Conservation (phyloP, 2,329 filamentous ascomycete species). For the Aspergillus cejpii region DNA sequence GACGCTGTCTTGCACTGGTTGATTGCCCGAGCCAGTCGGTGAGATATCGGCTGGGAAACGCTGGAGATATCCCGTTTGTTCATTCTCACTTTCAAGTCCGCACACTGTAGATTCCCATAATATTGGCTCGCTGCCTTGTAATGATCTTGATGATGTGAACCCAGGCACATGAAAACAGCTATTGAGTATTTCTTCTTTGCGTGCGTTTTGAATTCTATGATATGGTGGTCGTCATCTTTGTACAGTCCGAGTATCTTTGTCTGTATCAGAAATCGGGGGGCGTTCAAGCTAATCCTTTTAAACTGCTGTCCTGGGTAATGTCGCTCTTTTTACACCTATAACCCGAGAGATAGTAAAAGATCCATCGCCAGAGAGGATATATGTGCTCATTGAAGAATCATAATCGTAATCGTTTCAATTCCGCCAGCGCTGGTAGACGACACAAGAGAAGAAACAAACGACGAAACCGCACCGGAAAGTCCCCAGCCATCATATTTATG, state of each 20-base stretch:
- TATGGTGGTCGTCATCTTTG: no score
- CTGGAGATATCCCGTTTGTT: slow-evolving; percentile 5
- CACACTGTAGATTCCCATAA: slow-evolving; percentile 14
- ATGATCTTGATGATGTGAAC: slow-evolving; percentile 47
- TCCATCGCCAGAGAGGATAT: no score
- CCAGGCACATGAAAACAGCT: slow-evolving; percentile 10
- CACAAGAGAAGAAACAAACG: not conserved
- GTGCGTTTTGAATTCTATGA: not conserved
- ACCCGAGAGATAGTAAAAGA: no score
- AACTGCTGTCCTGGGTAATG: no score
- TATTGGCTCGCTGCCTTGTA: slow-evolving; percentile 37
- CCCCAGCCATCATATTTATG: not conserved
- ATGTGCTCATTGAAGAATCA: no score
- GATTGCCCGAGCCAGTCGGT: slow-evolving; percentile 78
- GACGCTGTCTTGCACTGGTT: slow-evolving; percentile 96
- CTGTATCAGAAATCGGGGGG: no score
- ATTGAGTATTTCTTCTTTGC: not conserved
- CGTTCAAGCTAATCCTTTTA: no score
- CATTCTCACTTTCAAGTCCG: slow-evolving; percentile 5
- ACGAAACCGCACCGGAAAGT: not conserved
- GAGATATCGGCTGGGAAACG: slow-evolving; percentile 23
- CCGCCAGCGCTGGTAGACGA: not conserved
- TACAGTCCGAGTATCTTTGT: no score
- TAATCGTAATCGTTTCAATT: no score
- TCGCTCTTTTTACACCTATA: no score